These are phyloP conservation scores for Trametes versicolor DNA, from an alignment of 1,284 basidiomycete species.

Conservation along the genomic window DNA sequence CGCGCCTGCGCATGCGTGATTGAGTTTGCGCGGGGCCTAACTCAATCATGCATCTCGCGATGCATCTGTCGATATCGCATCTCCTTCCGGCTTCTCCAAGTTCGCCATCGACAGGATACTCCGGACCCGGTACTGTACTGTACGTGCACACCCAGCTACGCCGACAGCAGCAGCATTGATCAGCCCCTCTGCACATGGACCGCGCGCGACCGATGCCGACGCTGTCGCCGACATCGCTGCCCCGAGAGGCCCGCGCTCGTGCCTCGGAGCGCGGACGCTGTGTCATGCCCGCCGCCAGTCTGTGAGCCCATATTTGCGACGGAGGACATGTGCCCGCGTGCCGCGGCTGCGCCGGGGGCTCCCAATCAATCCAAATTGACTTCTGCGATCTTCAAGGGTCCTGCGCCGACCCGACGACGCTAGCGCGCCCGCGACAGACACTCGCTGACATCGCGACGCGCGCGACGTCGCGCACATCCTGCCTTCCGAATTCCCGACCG, in stretches of 20 bases:
- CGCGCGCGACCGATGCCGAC: not conserved
- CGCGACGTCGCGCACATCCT: not conserved
- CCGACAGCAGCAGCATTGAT: not conserved
- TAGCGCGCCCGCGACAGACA: not conserved
- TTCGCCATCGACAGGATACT: not conserved
- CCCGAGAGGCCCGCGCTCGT: not conserved
- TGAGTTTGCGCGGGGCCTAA: constrained; percentile 9
- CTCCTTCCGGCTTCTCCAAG: not conserved
- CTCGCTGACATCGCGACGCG: constrained; percentile 2
- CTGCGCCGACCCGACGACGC: not conserved
- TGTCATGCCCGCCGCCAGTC: not conserved
- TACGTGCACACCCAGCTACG: not conserved
- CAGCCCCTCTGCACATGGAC: not conserved
- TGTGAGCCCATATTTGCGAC: not conserved
- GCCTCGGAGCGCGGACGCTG: constrained; percentile 5
- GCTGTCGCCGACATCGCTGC: not conserved
- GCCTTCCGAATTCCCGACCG: not conserved
- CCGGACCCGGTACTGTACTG: not conserved
- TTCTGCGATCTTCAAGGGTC: constrained; percentile 16
- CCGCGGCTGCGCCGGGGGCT: not conserved
- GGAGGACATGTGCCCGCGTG: not conserved
- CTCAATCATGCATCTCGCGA: constrained; percentile 19
- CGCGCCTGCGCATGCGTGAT: not conserved
- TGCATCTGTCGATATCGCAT: constrained; percentile 12
- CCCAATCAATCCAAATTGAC: constrained; percentile 12